A percentile compares a stretch with the other conserved stretches of the same genome.
Conservation (phyloP, 768 basidiomycete genomes). For the Rubroboletus pulcherrimus region DNA sequence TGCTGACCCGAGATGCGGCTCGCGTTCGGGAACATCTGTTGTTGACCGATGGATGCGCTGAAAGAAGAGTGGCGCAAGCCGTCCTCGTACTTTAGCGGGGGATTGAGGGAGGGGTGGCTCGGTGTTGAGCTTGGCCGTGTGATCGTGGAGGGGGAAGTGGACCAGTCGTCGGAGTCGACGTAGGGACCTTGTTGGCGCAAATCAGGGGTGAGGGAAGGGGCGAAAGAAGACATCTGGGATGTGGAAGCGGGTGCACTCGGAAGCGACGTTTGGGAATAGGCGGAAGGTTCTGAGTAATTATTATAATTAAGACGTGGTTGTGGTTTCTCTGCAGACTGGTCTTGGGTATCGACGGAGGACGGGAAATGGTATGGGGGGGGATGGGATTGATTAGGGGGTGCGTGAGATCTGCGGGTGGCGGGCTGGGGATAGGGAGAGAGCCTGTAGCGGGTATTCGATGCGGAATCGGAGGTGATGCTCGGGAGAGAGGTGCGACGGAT, state of each 20-base stretch:
- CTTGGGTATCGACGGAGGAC: constrained; percentile 36
- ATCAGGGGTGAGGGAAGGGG: constrained; percentile 46
- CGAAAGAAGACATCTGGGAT: constrained; percentile 48
- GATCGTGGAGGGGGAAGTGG: constrained; percentile 51
- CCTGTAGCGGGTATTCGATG: constrained; percentile 42
- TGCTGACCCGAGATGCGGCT: constrained; percentile 70
- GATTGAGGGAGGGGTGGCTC: constrained; percentile 47
- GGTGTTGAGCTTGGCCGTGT: constrained; percentile 67
- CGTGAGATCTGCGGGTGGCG: constrained; percentile 44
- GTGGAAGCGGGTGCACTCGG: constrained; percentile 52
- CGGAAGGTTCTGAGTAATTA: constrained; percentile 42
- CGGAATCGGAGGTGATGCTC: constrained; percentile 48
- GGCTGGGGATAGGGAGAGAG: constrained; percentile 56
- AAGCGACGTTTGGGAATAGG: constrained; percentile 47
- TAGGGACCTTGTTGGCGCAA: constrained; percentile 39
- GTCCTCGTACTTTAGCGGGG: constrained; percentile 68
- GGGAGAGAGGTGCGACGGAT: constrained; percentile 64
- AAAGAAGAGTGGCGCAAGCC: constrained; percentile 65
- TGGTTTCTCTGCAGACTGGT: constrained; percentile 36
- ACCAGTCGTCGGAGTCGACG: constrained; percentile 55
- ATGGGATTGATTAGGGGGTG: constrained; percentile 37
- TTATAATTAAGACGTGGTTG: constrained; percentile 38
- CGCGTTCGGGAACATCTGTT: constrained; percentile 62
- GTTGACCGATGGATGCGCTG: constrained; percentile 53
- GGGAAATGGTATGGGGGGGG: constrained; percentile 59